Evolutionary conservation across 495 filamentous ascomycete genomes (phyloP).

Genomic region (Aspergillus bridgeri): DNA sequence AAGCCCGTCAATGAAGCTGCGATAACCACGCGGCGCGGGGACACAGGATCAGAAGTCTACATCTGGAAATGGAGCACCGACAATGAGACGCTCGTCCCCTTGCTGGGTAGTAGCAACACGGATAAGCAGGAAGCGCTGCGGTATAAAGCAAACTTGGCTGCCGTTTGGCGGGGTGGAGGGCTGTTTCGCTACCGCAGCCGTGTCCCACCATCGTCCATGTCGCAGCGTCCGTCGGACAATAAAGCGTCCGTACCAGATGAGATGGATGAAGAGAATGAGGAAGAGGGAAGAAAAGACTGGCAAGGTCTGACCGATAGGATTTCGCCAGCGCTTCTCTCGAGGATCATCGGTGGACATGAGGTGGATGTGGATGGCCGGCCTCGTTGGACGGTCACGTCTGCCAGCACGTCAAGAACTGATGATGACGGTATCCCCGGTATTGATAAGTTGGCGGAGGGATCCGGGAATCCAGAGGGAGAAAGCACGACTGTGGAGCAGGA

Average conservation of each 20-base stretch:
- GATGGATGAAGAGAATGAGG: slow-evolving; percentile 29
- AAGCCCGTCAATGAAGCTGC: slow-evolving; percentile 13
- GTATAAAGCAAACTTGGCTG: slow-evolving; percentile 37
- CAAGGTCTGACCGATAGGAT: slow-evolving; percentile 37
- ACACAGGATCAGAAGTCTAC: slow-evolving; percentile 27
- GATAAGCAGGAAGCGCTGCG: slow-evolving; percentile 37
- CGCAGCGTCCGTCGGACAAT: slow-evolving; percentile 1
- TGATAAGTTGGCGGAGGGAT: slow-evolving; percentile 15
- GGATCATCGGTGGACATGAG: slow-evolving; percentile 36
- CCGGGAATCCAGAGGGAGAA: slow-evolving; percentile 1
- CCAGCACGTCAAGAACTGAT: slow-evolving; percentile 42
- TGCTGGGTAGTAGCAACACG: slow-evolving; percentile 22
- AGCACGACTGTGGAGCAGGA: slow-evolving; percentile 27
- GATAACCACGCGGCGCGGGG: slow-evolving; percentile 8
- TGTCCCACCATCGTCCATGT: slow-evolving; percentile 26
- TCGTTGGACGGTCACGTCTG: slow-evolving; percentile 47
- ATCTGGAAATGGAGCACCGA: slow-evolving; percentile 46
- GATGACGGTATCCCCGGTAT: slow-evolving; percentile 51
- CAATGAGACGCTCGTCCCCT: slow-evolving; percentile 29
- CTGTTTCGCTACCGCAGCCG: slow-evolving; percentile 44
- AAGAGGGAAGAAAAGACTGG: slow-evolving; percentile 40
- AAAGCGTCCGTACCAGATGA: slow-evolving; percentile 15
- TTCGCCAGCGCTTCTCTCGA: slow-evolving; percentile 33
- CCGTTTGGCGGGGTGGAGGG: slow-evolving; percentile 39
- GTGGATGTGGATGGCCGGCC: slow-evolving; percentile 37